Evolutionary conservation across 1,284 basidiomycete genomes (phyloP).

Genomic region (Ceratorhiza oryzae-sativae): DNA sequence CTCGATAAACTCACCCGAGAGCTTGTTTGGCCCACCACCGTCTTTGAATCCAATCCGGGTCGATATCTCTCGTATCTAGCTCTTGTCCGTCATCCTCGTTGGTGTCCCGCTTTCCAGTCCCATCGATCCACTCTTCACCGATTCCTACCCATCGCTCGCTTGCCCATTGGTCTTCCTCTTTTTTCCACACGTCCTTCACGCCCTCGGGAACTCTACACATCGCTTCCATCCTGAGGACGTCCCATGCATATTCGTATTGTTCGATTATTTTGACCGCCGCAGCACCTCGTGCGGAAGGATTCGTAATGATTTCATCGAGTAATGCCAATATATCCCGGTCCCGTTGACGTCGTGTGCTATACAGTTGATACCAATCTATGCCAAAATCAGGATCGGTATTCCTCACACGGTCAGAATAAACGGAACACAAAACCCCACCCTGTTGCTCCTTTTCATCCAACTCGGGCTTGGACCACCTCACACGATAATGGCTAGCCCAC

Average conservation of each 20-base stretch:
- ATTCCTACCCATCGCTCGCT: background rate
- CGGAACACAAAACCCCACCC: background rate
- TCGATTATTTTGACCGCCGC: background rate
- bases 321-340: background rate
- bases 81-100: background rate
- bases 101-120: background rate
- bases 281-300: background rate
- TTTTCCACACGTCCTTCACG: conserved; percentile 2
- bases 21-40: conserved; percentile 25
- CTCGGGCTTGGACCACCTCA: background rate
- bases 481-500: conserved; percentile 21
- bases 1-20: conserved; percentile 16
- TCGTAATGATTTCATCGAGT: conserved; percentile 4
- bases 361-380: conserved; percentile 21
- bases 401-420: no score
- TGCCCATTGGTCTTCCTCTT: conserved; percentile 8
- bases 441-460: background rate
- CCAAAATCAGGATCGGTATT: no score
- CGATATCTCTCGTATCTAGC: background rate
- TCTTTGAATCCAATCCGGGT: conserved; percentile 32
- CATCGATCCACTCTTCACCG: conserved; percentile 19
- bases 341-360: background rate
- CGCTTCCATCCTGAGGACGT: conserved; percentile 9
- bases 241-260: background rate
- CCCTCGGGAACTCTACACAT: conserved; percentile 3